phyloP scores from a whole-genome alignment of 805 yeast species.

The Lipomyces lipofer region DNA sequence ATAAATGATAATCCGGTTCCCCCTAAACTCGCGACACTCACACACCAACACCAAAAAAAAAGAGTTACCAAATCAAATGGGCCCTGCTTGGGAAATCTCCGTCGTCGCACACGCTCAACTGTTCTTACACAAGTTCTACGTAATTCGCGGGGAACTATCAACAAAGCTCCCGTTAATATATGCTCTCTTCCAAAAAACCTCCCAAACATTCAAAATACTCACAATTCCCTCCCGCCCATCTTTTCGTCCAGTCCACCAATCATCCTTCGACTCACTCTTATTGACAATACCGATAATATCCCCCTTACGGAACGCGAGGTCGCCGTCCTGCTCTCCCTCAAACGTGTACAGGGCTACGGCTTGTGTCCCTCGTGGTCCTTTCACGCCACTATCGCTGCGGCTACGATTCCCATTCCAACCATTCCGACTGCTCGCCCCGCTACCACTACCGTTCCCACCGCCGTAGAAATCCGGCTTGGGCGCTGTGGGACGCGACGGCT shows the following conservation, averaged over 20 bases:
- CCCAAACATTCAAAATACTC: too few species aligned
- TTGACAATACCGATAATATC: conserved; percentile 85
- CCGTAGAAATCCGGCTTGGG: conserved; percentile 45
- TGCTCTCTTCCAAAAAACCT: not conserved
- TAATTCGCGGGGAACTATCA: conserved; percentile 93
- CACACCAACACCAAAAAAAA: too few species aligned
- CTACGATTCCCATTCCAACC: conserved; percentile 1
- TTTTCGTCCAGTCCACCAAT: conserved; percentile 97
- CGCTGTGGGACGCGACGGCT: conserved; percentile 47
- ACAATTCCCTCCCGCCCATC: conserved; percentile 79
- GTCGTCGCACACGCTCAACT: not conserved
- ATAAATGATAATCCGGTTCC: too few species aligned
- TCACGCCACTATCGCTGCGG: not conserved
- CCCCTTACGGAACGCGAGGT: conserved; percentile 89
- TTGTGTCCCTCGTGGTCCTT: conserved; percentile 51
- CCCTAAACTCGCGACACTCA: too few species aligned
- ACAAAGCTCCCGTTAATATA: not conserved
- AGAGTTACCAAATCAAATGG: not conserved
- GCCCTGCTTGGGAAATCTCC: not conserved
- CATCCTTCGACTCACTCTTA: conserved; percentile 84
- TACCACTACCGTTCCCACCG: conserved; percentile 6
- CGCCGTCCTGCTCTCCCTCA: conserved; percentile 92
- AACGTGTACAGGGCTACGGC: conserved; percentile 89
- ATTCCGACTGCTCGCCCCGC: conserved; percentile 3
- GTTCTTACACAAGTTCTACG: conserved; percentile 66